Conservation (phyloP, 176 grass and related monocot species). For the Oryza australiensis region DNA sequence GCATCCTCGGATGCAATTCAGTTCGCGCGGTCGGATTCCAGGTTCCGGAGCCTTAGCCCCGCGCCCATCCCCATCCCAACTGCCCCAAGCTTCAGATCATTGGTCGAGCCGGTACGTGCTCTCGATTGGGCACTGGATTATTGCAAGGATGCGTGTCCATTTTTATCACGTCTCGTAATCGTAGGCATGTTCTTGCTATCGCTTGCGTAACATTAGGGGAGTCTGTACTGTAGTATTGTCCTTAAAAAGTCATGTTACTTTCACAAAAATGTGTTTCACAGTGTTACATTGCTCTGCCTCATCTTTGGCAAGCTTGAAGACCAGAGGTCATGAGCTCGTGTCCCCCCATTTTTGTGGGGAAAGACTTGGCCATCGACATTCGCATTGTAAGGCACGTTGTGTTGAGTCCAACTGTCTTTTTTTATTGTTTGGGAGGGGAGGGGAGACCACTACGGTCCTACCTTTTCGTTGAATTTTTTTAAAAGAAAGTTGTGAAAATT, state of each 20-base stretch:
- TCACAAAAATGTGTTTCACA: not conserved
- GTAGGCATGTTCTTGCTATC: not conserved
- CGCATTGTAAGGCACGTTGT: not conserved
- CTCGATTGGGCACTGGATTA: not conserved
- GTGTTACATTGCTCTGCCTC: not conserved
- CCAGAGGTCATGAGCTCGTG: not conserved
- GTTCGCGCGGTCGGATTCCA: constrained; percentile 25
- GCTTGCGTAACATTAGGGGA: not conserved
- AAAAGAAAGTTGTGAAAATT: not conserved
- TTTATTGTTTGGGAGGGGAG: not conserved
- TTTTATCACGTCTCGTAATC: not conserved
- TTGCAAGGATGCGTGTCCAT: constrained; percentile 1
- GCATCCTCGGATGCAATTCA: not conserved
- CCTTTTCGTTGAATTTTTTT: not conserved
- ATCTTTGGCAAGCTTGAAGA: not conserved
- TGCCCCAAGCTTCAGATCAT: constrained; percentile 37
- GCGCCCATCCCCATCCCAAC: constrained; percentile 44
- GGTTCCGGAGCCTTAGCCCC: constrained; percentile 42
- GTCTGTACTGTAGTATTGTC: not conserved
- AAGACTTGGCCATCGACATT: not conserved
- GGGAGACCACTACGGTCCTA: not conserved
- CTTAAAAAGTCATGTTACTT: not conserved
- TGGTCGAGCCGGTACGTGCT: constrained; percentile 43
- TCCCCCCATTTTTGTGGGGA: not conserved
- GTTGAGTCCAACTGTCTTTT: not conserved